Evolutionary conservation across 768 basidiomycete genomes (phyloP), one percentile per base, ranked within the genome.

Genomic region (Exidia glandulosa): DNA sequence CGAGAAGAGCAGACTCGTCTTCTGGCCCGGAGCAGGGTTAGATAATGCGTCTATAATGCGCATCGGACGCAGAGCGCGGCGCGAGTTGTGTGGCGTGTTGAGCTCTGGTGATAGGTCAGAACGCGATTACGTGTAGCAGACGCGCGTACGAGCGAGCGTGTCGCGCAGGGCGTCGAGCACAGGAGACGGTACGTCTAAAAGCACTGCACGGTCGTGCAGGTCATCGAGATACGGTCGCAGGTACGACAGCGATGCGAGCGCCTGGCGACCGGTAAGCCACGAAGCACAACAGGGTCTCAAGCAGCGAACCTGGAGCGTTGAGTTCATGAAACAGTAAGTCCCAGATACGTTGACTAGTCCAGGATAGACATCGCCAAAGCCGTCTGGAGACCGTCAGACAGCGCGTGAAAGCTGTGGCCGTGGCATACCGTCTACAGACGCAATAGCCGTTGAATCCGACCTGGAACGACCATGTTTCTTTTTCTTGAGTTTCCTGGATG

Each of bases 291-390:
- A n/a, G n/a, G n/a, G n/a, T n/a, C n/a, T n/a, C n/a, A n/a, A n/a
- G n/a, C n/a, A n/a, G n/a, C n/a, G n/a, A n/a, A 82, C 90, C 81
- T 97, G 95, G 10, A 97, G 76, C 2, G 93, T 93, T 13, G 95
- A 94, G 70, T 98, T 95, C 85, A 97, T 90, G 76, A 96, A 98
- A 69, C 95, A 97, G 64, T 95, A 90, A 57, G 93, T 95, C 12
- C 94, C 94, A 9, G 93, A 94, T 36, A 94, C 87, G 67, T 97
- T 97, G 68, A 96, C 88, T 56, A 97, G 85, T 0, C 94, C 94
- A 2, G 94, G 88, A 71, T 90, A 96, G 13, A 54, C 30, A 59
- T 70, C 64, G 33, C 57, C 61, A n/a, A 52, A 45, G 14, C 36
- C 45, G 25, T 58, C 63, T 33, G 29, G 30, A 16, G 19, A 36